Conservation (phyloP, 768 basidiomycete genomes). For the Boletus subcaerulescens region DNA sequence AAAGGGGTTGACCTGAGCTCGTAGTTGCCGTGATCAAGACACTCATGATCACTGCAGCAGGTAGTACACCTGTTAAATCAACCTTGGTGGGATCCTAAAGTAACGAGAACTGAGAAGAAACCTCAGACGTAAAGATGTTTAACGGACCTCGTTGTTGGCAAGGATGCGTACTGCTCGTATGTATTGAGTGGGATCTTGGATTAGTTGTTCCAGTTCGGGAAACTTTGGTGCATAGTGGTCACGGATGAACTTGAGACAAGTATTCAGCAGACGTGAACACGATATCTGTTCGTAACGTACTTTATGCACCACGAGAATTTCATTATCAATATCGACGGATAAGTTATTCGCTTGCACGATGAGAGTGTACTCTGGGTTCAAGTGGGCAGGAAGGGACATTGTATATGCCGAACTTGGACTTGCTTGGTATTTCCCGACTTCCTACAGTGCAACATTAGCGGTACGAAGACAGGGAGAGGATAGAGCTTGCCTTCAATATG, state of each 20-base stretch:
- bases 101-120: constrained; percentile 1
- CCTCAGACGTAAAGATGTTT: background rate
- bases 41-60: constrained; percentile 90
- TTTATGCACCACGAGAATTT: constrained; percentile 96
- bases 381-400: constrained; percentile 75
- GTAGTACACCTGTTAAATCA: constrained; percentile 73
- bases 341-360: constrained; percentile 98
- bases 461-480: background rate
- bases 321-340: constrained; percentile 97
- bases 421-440: constrained; percentile 82
- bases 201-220: constrained; percentile 94
- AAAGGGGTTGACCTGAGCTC: constrained; percentile 71
- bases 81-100: constrained; percentile 83
- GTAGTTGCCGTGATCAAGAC: constrained; percentile 95
- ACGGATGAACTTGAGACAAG: constrained; percentile 75
- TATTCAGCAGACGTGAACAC: constrained; percentile 7
- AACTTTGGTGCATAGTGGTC: constrained; percentile 96
- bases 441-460: constrained; percentile 44
- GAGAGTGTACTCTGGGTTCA: constrained; percentile 93
- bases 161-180: constrained; percentile 87
- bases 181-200: constrained; percentile 88
- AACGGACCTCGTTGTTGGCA: constrained; percentile 72
- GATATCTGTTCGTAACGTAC: constrained; percentile 35
- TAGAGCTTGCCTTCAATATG: constrained; percentile 62
- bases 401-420: constrained; percentile 78